phyloP scores from a whole-genome alignment of 202 grass and related monocot species.

The Digitaria exilis region DNA sequence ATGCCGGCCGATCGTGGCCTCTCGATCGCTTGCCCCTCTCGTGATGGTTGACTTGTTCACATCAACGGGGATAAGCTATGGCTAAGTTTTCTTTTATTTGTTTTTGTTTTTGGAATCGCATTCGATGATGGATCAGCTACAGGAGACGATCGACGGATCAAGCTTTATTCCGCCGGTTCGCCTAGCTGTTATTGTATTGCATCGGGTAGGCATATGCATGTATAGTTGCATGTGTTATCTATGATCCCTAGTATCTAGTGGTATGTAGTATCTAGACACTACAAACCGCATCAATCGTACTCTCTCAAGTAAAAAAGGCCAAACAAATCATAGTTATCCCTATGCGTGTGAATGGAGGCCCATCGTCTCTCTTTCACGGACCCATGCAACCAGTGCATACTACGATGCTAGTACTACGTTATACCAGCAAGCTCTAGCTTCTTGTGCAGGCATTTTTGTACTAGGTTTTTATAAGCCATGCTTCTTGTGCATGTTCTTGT shows the following conservation, averaged over 20 bases:
- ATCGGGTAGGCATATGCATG: background rate
- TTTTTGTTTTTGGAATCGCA: background rate
- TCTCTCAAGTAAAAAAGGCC: background rate
- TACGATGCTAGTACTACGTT: background rate
- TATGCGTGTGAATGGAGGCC: background rate
- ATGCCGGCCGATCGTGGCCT: constrained; percentile 15
- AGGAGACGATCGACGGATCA: background rate
- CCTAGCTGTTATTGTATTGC: background rate
- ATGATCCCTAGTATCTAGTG: background rate
- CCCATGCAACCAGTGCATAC: background rate
- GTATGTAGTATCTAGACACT: constrained; percentile 5
- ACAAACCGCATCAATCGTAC: background rate
- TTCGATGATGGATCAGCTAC: background rate
- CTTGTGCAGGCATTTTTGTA: background rate
- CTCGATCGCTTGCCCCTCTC: constrained; percentile 20
- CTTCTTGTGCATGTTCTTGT: no score
- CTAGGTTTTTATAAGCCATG: no score
- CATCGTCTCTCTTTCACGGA: background rate
- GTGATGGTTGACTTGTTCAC: constrained; percentile 44
- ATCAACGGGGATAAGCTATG: constrained; percentile 32
- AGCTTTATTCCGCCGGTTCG: background rate
- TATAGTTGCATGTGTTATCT: background rate
- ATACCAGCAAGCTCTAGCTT: background rate
- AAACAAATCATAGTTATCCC: background rate
- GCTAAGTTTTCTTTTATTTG: background rate